Base-by-base conservation (phyloP, 257 asterid species). In the Eucommia ulmoides region DNA sequence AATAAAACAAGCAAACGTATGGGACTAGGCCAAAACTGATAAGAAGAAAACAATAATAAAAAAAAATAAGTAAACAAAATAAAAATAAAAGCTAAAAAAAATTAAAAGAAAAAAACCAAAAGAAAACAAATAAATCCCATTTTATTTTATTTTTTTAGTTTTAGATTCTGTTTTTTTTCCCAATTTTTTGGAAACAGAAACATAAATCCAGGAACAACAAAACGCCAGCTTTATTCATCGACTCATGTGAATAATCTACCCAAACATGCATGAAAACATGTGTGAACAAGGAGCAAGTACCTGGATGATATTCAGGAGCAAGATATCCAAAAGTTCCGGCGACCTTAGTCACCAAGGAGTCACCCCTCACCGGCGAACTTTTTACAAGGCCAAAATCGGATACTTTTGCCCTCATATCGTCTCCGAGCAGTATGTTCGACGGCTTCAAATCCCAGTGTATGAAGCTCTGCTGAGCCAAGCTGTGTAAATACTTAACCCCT, bases 271-370 rank as follows among this genome's bases (percentile, higher is more conserved):
- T 26, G 12, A 4, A 26, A 26, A 12, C 6, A 26, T 42, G 19
- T 18, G 50, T 20, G 45, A n/a, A n/a, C n/a, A 54, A 49, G 24
- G 2, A 20, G 50, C 50, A 41, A 65, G 38, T 77, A 89, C 96
- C 82, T 1, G 92, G 93, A 23, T 91, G n/a, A 23, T 91, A 91
- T 53, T 91, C 98, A 0, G 98, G 98, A 41, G 98, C 96, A 63
- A 89, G 91, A 70, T 85, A 89, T 16, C 98, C 98, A 16, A 89
- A 89, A 1, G 99, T 91, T 60, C 99, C 99, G 0, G 99, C 99
- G 29, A 86, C 64, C 45, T 67, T 59, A 1, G 99, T 86, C 58
- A 78, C 89, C 4, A 86, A 33, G 0, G 99, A 86, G 49, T 56
- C 38, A 24, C 65, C 70, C 1, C 84, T 81, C 23, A 75, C 83